A percentile compares a stretch with the other conserved stretches of the same genome.
Conservation (phyloP, 495 filamentous ascomycete genomes). For the Neurospora hispaniola region DNA sequence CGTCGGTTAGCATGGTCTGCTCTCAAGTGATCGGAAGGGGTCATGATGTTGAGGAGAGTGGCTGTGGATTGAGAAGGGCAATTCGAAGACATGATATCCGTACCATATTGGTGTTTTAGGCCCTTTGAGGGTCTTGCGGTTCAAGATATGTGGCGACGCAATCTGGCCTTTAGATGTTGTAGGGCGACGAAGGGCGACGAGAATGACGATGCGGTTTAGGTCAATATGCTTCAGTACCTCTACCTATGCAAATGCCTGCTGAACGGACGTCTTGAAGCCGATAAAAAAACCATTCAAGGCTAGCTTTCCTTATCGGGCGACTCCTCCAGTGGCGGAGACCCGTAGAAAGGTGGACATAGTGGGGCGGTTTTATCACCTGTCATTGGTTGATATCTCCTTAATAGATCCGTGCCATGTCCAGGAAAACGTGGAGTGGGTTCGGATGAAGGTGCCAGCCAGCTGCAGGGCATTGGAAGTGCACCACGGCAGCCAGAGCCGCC, state of each 20-base stretch:
- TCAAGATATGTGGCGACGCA: not conserved
- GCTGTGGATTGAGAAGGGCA: slow-evolving; percentile 7
- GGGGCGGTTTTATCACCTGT: not conserved
- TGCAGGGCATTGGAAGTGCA: not conserved
- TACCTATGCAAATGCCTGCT: not conserved
- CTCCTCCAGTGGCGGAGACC: not conserved
- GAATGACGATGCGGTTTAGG: not conserved
- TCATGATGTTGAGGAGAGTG: not conserved
- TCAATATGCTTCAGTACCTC: not conserved
- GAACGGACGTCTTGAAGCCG: not conserved
- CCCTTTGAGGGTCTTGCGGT: slow-evolving; percentile 21
- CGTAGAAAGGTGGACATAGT: not conserved
- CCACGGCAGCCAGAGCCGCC: not conserved
- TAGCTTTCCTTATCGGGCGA: not conserved
- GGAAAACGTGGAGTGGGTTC: not conserved
- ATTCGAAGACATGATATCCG: not conserved
- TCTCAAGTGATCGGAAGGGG: not conserved
- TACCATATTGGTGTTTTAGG: slow-evolving; percentile 23
- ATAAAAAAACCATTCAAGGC: slow-evolving; percentile 6
- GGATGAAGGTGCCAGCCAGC: not conserved
- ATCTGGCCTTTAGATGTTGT: not conserved
- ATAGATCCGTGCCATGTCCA: not conserved
- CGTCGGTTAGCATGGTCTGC: not conserved
- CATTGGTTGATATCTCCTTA: not conserved
- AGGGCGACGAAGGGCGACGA: not conserved